A percentile compares a stretch with the other conserved stretches of the same genome.
Evolutionary conservation across 2,329 filamentous ascomycete species (phyloP).

Genomic region (Amauroascus verrucosus): DNA sequence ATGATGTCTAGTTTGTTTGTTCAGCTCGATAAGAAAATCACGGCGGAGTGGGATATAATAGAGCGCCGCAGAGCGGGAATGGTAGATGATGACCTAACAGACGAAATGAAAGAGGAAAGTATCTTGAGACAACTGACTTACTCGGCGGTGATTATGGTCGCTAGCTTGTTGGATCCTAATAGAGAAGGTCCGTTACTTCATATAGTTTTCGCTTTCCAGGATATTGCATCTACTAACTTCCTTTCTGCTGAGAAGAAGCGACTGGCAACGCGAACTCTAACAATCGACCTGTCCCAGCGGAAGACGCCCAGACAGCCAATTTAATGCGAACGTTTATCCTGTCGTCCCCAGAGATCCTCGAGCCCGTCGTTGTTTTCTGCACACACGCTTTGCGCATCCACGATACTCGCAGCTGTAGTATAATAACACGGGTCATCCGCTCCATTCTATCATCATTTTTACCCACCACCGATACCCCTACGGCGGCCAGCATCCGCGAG

Average conservation of each 20-base stretch:
- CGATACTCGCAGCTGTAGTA: conserved; percentile 77
- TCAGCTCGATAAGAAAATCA: conserved; percentile 80
- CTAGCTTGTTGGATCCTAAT: conserved; percentile 71
- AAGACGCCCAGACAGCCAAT: conserved; percentile 28
- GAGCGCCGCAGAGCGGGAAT: conserved; percentile 48
- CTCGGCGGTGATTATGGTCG: conserved; percentile 83
- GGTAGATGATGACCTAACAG: conserved; percentile 68
- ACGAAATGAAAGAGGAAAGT: conserved; percentile 97
- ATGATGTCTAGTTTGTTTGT: conserved; percentile 72
- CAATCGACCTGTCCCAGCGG: not conserved
- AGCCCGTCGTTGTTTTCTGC: conserved; percentile 83
- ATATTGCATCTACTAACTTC: not conserved
- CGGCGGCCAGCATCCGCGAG: conserved; percentile 63
- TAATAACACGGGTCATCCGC: conserved; percentile 76
- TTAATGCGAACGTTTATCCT: conserved; percentile 72
- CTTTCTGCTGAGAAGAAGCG: not conserved
- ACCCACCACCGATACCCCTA: conserved; percentile 36
- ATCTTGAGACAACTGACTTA: conserved; percentile 88
- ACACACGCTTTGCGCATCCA: conserved; percentile 82
- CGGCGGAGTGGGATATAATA: conserved; percentile 73
- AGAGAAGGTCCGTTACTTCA: conserved; percentile 44
- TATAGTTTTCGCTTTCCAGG: not conserved
- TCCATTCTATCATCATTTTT: conserved; percentile 72
- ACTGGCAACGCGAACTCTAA: not conserved
- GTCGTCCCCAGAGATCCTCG: conserved; percentile 64